Evolutionary conservation across 2,329 filamentous ascomycete genomes (phyloP), one percentile per base, ranked within the genome.

Genomic region (Aaosphaeria pasadenensis): DNA sequence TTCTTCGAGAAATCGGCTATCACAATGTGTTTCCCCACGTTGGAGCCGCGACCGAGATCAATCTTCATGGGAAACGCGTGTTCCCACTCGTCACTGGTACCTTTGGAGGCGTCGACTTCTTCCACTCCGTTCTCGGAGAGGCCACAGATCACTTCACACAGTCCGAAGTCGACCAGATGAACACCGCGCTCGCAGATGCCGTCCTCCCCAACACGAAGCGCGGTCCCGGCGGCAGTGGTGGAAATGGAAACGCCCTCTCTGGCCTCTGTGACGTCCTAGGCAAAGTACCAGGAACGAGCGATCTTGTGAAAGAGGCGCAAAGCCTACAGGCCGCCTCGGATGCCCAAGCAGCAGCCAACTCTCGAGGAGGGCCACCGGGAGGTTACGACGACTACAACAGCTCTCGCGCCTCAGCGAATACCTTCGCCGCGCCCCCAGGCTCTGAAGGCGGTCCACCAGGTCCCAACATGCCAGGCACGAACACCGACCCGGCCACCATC

Each of bases 401-500:
- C 42, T 67, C 71, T 32, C 67, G 68, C 42, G 69, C 68, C 31
- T 56, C 30, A 46, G 58, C 56, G 38, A 57, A 63, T 43, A 58
- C 69, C 1, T 73, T 75, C 45, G 67, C 66, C n/a, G 71, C 67
- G 11, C 70, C 69, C 42, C 73, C 74, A 39, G 75, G 75, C 41
- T 74, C 73, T 17, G 64, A 70, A 11, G 70, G 72, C 36, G 73
- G 69, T 5, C 71, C 73, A 30, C 71, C 74, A 39, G 72, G 70
- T 7, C 73, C 72, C 54, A 72, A 83, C 11, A 82, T 91, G 7
- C 87, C 87, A 17, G 89, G 88, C 5, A 89, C 91, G 78, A 87
- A 83, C 60, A 89, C 95, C 50, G 91, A 96, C 47, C 73, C 74
- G 2, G 63, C 72, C 24, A 70, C 65, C 28, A 64, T 74, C 28